These are phyloP conservation scores for Jatropha podagrica DNA, from an alignment of 441 rosid species.

Conservation along the genomic window DNA sequence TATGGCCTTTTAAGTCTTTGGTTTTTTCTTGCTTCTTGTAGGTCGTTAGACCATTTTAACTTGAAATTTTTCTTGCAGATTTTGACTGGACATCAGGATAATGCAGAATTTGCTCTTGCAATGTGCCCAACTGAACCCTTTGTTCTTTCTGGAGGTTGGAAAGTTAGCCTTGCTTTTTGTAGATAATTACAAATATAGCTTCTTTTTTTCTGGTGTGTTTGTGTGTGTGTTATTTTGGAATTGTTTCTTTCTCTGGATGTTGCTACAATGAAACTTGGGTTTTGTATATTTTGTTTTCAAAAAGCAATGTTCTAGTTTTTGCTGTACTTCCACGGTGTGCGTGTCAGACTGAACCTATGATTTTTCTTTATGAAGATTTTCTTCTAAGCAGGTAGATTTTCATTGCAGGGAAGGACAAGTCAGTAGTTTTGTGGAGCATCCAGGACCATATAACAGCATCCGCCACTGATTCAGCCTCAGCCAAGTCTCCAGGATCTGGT, in stretches of 20 bases:
- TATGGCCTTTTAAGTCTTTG: conserved; percentile 26
- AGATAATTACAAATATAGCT: neutral
- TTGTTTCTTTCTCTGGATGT: neutral
- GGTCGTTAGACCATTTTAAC: conserved; percentile 7
- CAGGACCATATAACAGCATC: conserved; percentile 85
- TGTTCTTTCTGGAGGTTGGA: conserved; percentile 98
- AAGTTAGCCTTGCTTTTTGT: conserved; percentile 2
- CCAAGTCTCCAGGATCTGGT: conserved; percentile 65
- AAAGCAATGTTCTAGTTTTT: neutral
- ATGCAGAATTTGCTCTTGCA: conserved; percentile 99
- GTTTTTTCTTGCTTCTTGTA: neutral
- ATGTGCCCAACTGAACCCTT: conserved; percentile 96
- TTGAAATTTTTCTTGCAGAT: conserved; percentile 51
- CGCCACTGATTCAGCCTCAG: conserved; percentile 53
- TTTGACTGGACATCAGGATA: conserved; percentile 95
- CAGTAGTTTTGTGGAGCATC: conserved; percentile 97
- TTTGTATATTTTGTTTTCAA: neutral
- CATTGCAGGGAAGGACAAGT: conserved; percentile 87
- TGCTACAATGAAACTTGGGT: neutral
- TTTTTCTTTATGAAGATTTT: conserved; percentile 20
- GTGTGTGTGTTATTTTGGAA: neutral
- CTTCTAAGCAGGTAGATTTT: conserved; percentile 20
- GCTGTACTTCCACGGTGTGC: neutral
- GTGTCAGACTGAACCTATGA: neutral
- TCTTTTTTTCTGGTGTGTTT: too few relatives aligned